These are phyloP conservation scores for Didymella glomerata DNA, from an alignment of 2,329 filamentous ascomycete species.

Conservation along the genomic window DNA sequence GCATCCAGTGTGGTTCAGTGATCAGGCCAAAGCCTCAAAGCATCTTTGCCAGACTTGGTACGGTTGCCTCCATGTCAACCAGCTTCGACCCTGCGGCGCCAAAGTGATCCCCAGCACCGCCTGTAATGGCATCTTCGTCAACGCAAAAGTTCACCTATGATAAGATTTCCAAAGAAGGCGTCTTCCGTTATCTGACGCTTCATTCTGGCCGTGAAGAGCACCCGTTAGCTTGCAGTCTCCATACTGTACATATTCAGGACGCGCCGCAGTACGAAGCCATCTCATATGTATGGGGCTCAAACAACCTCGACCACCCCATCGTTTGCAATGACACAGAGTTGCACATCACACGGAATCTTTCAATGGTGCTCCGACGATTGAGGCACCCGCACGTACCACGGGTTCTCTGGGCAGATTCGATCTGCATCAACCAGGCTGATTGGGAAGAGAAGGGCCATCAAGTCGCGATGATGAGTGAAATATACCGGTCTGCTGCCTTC, in stretches of 20 bases:
- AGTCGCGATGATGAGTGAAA: conserved; percentile 25
- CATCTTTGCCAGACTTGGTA: background rate
- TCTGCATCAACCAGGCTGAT: conserved; percentile 28
- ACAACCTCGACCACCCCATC: conserved; percentile 14
- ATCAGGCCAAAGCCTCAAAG: background rate
- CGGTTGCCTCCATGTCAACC: background rate
- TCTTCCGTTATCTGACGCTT: conserved; percentile 5
- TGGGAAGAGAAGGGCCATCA: conserved; percentile 26
- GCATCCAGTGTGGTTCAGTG: background rate
- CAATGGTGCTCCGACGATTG: conserved; percentile 17
- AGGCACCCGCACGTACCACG: conserved; percentile 11
- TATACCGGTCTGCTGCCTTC: conserved; percentile 20
- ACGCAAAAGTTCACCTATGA: background rate
- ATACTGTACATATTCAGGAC: conserved; percentile 6
- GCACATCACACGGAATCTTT: conserved; percentile 18
- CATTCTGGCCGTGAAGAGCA: background rate
- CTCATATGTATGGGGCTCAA: conserved; percentile 26
- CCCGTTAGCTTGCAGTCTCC: conserved; percentile 18
- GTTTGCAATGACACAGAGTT: conserved; percentile 14
- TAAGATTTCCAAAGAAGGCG: background rate
- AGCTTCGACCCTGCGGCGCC: background rate
- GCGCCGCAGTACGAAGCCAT: conserved; percentile 21
- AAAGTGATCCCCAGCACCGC: background rate
- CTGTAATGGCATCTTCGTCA: background rate
- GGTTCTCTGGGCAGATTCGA: conserved; percentile 27